A percentile compares a stretch with the other conserved stretches of the same genome.
These are phyloP conservation scores for Zea luxurians DNA, from an alignment of 176 grass and related monocot genomes.

Conservation along the genomic window DNA sequence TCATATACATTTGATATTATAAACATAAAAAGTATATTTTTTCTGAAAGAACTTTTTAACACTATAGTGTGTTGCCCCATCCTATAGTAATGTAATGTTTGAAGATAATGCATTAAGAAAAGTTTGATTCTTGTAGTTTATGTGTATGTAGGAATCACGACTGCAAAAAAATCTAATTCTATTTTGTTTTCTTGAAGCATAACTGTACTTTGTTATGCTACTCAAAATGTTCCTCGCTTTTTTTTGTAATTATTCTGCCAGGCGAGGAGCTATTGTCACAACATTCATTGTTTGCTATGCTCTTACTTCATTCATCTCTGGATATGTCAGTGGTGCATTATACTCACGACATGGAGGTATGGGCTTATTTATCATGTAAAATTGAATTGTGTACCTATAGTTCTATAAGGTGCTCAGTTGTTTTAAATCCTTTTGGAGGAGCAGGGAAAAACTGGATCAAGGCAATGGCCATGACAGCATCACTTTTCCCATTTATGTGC, in stretches of 20 bases:
- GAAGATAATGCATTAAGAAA: background rate
- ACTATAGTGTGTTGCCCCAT: background rate
- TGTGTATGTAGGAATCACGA: background rate
- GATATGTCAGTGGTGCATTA: constrained; percentile 72
- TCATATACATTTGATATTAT: background rate
- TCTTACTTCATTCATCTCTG: constrained; percentile 94
- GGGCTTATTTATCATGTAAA: constrained; percentile 32
- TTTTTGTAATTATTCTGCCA: constrained; percentile 40
- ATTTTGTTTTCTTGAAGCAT: background rate
- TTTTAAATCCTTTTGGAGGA: constrained; percentile 27
- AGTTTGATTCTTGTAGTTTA: background rate
- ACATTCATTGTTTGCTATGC: constrained; percentile 97
- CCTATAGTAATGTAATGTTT: constrained; percentile 8
- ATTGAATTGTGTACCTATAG: background rate
- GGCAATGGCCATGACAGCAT: constrained; percentile 80
- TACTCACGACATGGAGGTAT: constrained; percentile 86
- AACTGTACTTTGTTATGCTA: constrained; percentile 24
- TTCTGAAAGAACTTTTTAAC: background rate
- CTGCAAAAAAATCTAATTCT: constrained; percentile 20
- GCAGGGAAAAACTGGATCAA: constrained; percentile 95
- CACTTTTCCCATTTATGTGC: constrained; percentile 91
- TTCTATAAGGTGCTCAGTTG: constrained; percentile 18
- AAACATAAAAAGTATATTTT: background rate
- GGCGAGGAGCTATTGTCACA: constrained; percentile 82
- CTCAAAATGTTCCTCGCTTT: background rate